A percentile compares a stretch with the other conserved stretches of the same genome.
Evolutionary conservation across 169 alveolate species (phyloP).

Genomic region (Cyclospora cayetanensis): DNA sequence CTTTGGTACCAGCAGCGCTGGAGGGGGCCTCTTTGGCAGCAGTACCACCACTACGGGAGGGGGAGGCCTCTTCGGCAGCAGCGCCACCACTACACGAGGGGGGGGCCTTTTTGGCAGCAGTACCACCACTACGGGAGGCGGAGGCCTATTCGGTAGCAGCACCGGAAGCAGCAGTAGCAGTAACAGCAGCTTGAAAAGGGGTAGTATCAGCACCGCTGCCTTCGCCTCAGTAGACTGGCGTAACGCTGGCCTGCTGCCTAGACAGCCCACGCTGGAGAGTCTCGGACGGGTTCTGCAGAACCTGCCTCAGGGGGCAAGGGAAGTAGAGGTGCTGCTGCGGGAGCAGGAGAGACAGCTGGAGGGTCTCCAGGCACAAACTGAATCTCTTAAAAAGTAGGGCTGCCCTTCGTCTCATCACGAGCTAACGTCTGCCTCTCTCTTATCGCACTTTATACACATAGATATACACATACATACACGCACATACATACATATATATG

Average conservation of each 20-base stretch:
- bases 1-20: neutral
- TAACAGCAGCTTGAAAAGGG: neutral
- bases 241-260: constrained; percentile 52
- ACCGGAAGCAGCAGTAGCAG: neutral
- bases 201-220: neutral
- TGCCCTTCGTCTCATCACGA: neutral
- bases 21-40: constrained; percentile 22
- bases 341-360: constrained; percentile 60
- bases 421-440: neutral
- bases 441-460: neutral
- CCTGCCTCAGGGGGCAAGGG: constrained; percentile 52
- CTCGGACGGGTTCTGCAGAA: constrained; percentile 39
- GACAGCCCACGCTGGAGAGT: constrained; percentile 47
- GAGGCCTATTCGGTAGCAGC: neutral
- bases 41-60: neutral
- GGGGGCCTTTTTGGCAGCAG: constrained; percentile 49
- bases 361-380: constrained; percentile 21
- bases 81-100: neutral
- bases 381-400: neutral
- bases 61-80: constrained; percentile 1
- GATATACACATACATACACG: too few relatives aligned
- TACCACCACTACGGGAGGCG: neutral
- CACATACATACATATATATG: too few relatives aligned
- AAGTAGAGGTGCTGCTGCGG: constrained; percentile 35
- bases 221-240: constrained; percentile 32